Evolutionary conservation across 495 filamentous ascomycete genomes (phyloP).

Genomic region (Aspergillus nidulans): DNA sequence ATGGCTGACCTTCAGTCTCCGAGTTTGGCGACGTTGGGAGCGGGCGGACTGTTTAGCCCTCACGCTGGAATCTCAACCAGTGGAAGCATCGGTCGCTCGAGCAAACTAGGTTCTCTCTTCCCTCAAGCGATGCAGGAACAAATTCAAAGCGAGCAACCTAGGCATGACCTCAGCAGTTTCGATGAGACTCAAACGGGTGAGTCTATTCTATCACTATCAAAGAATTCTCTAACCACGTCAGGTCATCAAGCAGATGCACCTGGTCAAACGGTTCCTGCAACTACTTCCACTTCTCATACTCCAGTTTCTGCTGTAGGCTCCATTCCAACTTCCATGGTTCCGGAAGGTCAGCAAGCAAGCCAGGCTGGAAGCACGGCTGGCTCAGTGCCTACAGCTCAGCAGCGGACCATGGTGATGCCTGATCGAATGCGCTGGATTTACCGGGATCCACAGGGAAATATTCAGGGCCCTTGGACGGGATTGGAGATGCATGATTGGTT

Average conservation of each 20-base stretch:
- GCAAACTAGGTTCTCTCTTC: slow-evolving; percentile 84
- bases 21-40: slow-evolving; percentile 57
- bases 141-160: slow-evolving; percentile 53
- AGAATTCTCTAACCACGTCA: neutral
- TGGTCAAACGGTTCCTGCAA: slow-evolving; percentile 27
- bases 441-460: slow-evolving; percentile 83
- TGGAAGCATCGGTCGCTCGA: slow-evolving; percentile 62
- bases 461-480: slow-evolving; percentile 91
- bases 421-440: slow-evolving; percentile 99
- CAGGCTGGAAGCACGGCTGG: slow-evolving; percentile 34
- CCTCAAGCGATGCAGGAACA: slow-evolving; percentile 85
- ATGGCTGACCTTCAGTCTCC: slow-evolving; percentile 75
- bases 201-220: too few relatives aligned
- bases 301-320: slow-evolving; percentile 43
- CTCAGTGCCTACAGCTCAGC: slow-evolving; percentile 66
- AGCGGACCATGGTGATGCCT: slow-evolving; percentile 96
- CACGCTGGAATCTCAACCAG: slow-evolving; percentile 42
- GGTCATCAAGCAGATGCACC: slow-evolving; percentile 14
- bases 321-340: slow-evolving; percentile 30
- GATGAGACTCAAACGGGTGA: slow-evolving; percentile 37
- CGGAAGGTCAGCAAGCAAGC: slow-evolving; percentile 24
- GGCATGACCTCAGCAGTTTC: slow-evolving; percentile 49
- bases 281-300: slow-evolving; percentile 36
- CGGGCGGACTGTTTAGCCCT: slow-evolving; percentile 50
- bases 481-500: slow-evolving; percentile 99